These are phyloP conservation scores for Pichia sp. DNA, from an alignment of 1,139 yeast genomes.

Conservation along the genomic window DNA sequence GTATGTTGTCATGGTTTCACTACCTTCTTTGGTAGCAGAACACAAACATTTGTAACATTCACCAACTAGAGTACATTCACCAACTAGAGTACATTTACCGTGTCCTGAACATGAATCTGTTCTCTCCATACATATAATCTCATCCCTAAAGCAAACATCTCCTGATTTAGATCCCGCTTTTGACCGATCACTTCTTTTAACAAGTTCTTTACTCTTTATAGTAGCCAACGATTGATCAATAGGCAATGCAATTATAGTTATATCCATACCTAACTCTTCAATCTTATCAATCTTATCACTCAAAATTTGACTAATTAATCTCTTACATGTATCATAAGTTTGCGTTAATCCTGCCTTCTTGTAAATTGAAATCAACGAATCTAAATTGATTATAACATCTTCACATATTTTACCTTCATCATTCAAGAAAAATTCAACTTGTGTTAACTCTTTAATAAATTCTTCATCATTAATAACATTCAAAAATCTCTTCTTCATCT, in stretches of 20 bases:
- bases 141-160: conserved; percentile 34
- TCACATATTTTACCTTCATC: conserved; percentile 20
- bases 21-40: conserved; percentile 36
- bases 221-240: conserved; percentile 21
- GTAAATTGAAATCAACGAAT: conserved; percentile 37
- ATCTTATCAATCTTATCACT: conserved; percentile 4
- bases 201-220: conserved; percentile 11
- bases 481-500: conserved; percentile 20
- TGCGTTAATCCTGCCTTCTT: conserved; percentile 38
- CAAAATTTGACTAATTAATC: conserved; percentile 8
- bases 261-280: conserved; percentile 8
- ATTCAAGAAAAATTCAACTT: conserved; percentile 34
- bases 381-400: conserved; percentile 31
- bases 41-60: conserved; percentile 56
- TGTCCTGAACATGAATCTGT: conserved; percentile 56
- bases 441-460: conserved; percentile 42
- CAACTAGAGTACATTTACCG: conserved; percentile 47
- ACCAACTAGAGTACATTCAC: conserved; percentile 35
- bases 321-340: conserved; percentile 36
- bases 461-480: conserved; percentile 36
- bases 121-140: conserved; percentile 44
- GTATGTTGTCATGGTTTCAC: conserved; percentile 39
- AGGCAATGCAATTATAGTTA: conserved; percentile 32
- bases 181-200: background rate
- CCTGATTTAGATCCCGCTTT: background rate